phyloP scores from a whole-genome alignment of 805 yeast genomes.

The Zygoascus ofunaensis region DNA sequence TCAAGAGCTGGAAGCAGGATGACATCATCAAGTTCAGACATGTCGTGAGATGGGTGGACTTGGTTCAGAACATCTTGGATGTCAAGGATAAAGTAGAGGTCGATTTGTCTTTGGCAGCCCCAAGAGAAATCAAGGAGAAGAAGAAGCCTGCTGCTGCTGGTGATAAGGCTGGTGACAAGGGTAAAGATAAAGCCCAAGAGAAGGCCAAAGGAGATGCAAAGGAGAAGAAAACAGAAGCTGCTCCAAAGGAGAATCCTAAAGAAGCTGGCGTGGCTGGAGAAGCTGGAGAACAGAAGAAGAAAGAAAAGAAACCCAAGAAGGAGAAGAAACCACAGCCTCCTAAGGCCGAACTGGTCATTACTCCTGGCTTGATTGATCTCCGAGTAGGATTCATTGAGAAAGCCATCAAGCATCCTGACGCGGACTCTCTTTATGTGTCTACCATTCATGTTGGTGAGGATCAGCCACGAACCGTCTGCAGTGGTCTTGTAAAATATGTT shows the following conservation, averaged over 20 bases:
- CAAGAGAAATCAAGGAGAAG: conserved; percentile 59
- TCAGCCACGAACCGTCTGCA: conserved; percentile 97
- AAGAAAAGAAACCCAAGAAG: conserved; percentile 38
- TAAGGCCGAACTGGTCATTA: conserved; percentile 47
- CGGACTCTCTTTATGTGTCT: conserved; percentile 91
- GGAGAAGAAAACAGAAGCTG: conserved; percentile 8
- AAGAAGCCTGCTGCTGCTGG: conserved; percentile 29
- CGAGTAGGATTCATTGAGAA: conserved; percentile 96
- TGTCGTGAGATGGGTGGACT: conserved; percentile 85
- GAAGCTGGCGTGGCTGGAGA: conserved; percentile 9
- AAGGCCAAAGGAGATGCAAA: conserved; percentile 15
- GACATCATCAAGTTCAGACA: conserved; percentile 66
- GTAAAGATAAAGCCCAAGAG: conserved; percentile 33
- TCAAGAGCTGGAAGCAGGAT: conserved; percentile 47
- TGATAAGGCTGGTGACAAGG: conserved; percentile 14
- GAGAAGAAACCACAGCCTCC: conserved; percentile 45
- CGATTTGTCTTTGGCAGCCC: conserved; percentile 53
- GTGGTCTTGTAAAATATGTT: conserved; percentile 85
- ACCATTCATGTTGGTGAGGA: conserved; percentile 93
- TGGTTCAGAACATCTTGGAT: conserved; percentile 53
- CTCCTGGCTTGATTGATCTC: conserved; percentile 81
- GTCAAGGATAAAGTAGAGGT: conserved; percentile 47
- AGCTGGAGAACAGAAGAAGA: conserved; percentile 23
- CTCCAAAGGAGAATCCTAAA: conserved; percentile 35
- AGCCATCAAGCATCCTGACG: conserved; percentile 95